These are phyloP conservation scores for Multifurca ochricompacta DNA, from an alignment of 768 basidiomycete genomes.

Conservation along the genomic window DNA sequence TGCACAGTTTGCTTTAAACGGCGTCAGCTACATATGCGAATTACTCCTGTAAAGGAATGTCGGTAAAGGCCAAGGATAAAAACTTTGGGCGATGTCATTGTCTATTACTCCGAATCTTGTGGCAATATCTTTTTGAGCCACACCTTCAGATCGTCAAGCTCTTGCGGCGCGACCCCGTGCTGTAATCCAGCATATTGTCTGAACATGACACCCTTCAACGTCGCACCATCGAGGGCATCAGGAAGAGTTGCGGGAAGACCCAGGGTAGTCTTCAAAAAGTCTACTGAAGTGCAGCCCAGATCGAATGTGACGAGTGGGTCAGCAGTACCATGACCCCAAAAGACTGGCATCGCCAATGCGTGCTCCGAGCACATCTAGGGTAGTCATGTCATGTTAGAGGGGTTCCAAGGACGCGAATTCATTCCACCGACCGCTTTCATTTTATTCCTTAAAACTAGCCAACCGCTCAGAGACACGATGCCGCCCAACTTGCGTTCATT, in stretches of 20 bases:
- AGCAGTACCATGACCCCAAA: constrained; percentile 77
- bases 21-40: background rate
- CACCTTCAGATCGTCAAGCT: constrained; percentile 58
- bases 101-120: background rate
- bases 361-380: constrained; percentile 52
- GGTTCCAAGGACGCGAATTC: background rate
- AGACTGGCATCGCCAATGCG: constrained; percentile 60
- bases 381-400: background rate
- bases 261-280: constrained; percentile 46
- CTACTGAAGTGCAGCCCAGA: constrained; percentile 46
- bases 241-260: constrained; percentile 34
- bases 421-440: constrained; percentile 51
- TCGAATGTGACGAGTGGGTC: constrained; percentile 66
- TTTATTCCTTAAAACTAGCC: constrained; percentile 61
- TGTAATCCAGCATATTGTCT: constrained; percentile 58
- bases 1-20: background rate
- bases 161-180: constrained; percentile 57
- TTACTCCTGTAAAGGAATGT: background rate
- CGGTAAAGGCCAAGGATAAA: background rate
- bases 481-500: constrained; percentile 63
- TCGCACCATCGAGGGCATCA: constrained; percentile 31
- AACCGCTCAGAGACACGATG: constrained; percentile 66
- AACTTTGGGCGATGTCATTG: background rate
- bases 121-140: constrained; percentile 63
- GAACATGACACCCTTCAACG: constrained; percentile 54